A percentile compares a stretch with the other conserved stretches of the same genome.
Conservation (phyloP, 2,329 filamentous ascomycete genomes). For the Cordyceps cateniannulata region DNA sequence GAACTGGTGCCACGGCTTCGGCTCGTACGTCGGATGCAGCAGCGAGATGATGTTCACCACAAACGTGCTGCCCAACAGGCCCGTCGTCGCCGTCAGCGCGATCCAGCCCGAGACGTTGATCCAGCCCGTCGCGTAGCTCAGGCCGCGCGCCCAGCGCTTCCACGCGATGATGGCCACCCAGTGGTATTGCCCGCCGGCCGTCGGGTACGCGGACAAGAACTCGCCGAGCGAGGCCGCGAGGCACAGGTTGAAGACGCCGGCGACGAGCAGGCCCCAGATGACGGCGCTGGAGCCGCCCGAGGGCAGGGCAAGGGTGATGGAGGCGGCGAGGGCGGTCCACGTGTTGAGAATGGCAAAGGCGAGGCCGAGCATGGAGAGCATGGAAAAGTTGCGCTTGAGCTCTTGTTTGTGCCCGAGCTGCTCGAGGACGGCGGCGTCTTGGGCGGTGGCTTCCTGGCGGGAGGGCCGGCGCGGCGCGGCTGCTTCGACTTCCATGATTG, state of each 20-base stretch:
- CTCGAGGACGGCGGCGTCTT: conserved; percentile 4
- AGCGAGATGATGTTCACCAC: conserved; percentile 59
- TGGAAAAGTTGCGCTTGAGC: conserved; percentile 43
- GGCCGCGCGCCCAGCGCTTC: conserved; percentile 51
- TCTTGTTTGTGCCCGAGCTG: conserved; percentile 39
- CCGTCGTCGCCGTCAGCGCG: conserved; percentile 60
- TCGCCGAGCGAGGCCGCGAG: conserved; percentile 64
- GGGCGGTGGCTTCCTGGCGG: background rate
- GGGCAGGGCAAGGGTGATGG: conserved; percentile 48
- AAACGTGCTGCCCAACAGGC: conserved; percentile 60
- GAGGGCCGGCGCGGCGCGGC: conserved; percentile 1
- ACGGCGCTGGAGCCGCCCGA: conserved; percentile 65
- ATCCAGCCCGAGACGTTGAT: conserved; percentile 69
- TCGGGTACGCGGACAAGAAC: conserved; percentile 59
- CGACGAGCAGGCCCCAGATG: conserved; percentile 61
- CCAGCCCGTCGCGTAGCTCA: conserved; percentile 68
- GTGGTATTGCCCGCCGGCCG: conserved; percentile 60
- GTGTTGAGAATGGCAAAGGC: conserved; percentile 45
- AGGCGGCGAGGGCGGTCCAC: conserved; percentile 43
- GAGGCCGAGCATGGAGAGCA: conserved; percentile 40
- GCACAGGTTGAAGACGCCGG: conserved; percentile 63
- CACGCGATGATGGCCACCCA: conserved; percentile 63
- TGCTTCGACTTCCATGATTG: conserved; percentile 5
- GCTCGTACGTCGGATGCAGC: conserved; percentile 49
- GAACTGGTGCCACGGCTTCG: conserved; percentile 65